Percentiles rank a stretch among this genome's conserved stretches.
Evolutionary conservation across 257 asterid species (phyloP).

Genomic region (Craterostigma plantagineum): DNA sequence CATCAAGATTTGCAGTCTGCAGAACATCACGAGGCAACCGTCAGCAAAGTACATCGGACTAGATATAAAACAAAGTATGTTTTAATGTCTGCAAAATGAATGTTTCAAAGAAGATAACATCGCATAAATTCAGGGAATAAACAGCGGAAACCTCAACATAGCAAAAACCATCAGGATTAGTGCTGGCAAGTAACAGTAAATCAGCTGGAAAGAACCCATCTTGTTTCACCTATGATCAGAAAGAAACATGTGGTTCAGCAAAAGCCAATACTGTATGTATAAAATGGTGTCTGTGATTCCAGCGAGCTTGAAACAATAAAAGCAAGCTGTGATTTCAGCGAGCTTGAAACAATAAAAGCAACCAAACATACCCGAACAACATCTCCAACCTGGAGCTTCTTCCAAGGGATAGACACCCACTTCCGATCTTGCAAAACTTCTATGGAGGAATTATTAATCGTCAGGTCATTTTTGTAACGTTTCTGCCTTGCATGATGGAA

Average conservation of each 20-base stretch:
- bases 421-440: conserved; percentile 68
- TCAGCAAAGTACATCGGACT: conserved; percentile 1
- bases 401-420: conserved; percentile 87
- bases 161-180: conserved; percentile 93
- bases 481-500: conserved; percentile 39
- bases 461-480: conserved; percentile 88
- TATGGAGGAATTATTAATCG: conserved; percentile 66
- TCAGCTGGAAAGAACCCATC: conserved; percentile 97
- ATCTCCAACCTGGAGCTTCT: conserved; percentile 97
- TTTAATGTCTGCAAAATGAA: background rate
- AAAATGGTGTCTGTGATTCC: background rate
- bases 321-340: too few species aligned
- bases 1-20: conserved; percentile 98
- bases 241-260: conserved; percentile 1
- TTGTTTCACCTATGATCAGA: conserved; percentile 58
- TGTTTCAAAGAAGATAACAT: conserved; percentile 5
- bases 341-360: conserved; percentile 4
- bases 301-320: conserved; percentile 6
- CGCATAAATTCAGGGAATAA: conserved; percentile 10
- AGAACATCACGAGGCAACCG: conserved; percentile 9
- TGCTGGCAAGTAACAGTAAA: conserved; percentile 80
- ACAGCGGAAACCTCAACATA: conserved; percentile 66
- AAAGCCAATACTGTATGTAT: background rate
- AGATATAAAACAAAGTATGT: background rate
- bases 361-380: conserved; percentile 55